A percentile compares a stretch with the other conserved stretches of the same genome.
These are phyloP conservation scores for Umbelopsis sp. DNA, from an alignment of 192 early-diverging fungal genomes.

Conservation along the genomic window DNA sequence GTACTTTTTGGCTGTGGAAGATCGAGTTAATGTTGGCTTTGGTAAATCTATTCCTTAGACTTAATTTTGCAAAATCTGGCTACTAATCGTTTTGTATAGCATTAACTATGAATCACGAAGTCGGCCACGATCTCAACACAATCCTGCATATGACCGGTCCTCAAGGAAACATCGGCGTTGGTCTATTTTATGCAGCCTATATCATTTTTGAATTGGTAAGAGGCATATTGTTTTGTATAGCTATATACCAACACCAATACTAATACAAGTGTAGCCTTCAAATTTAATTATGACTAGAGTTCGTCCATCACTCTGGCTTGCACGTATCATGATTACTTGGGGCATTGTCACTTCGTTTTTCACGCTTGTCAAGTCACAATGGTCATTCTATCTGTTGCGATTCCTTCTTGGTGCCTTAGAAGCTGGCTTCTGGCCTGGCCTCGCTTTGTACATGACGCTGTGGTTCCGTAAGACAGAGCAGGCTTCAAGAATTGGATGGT, in stretches of 20 bases:
- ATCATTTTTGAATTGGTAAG: neutral
- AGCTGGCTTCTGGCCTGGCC: slow-evolving; percentile 25
- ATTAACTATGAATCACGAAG: slow-evolving; percentile 14
- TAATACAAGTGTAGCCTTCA: neutral
- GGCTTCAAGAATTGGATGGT: slow-evolving; percentile 45
- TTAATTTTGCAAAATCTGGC: neutral
- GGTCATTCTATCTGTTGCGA: slow-evolving; percentile 25
- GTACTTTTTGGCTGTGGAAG: slow-evolving; percentile 20
- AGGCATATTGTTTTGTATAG: neutral
- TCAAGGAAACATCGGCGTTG: slow-evolving; percentile 15
- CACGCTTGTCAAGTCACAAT: neutral
- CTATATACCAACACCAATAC: no score
- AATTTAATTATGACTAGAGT: slow-evolving; percentile 15
- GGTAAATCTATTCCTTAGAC: neutral
- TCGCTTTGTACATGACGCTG: slow-evolving; percentile 48
- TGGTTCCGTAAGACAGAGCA: slow-evolving; percentile 55
- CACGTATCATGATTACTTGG: slow-evolving; percentile 36
- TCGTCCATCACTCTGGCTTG: slow-evolving; percentile 18
- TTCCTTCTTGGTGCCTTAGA: slow-evolving; percentile 32
- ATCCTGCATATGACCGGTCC: neutral
- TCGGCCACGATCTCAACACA: neutral
- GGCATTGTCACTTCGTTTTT: slow-evolving; percentile 28
- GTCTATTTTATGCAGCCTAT: slow-evolving; percentile 20
- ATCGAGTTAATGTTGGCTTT: slow-evolving; percentile 21
- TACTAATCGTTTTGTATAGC: neutral